Conservation (phyloP, 768 basidiomycete species). For the Wakefieldia striispora region DNA sequence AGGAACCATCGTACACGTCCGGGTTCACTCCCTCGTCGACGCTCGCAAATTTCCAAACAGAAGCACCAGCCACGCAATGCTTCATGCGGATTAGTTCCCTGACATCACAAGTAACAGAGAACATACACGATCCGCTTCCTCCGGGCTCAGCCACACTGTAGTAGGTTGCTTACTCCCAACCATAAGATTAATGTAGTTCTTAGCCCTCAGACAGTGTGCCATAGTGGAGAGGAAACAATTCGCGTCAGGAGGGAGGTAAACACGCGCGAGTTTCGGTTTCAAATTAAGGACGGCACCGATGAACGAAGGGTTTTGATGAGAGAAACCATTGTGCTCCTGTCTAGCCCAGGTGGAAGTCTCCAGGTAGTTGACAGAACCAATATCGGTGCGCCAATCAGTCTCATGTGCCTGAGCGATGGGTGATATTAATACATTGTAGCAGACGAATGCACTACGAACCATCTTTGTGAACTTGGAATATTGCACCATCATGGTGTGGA, state of each 20-base stretch:
- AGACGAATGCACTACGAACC: conserved; percentile 36
- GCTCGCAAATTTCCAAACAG: conserved; percentile 82
- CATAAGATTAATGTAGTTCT: conserved; percentile 86
- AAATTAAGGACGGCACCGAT: conserved; percentile 84
- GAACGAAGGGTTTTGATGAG: conserved; percentile 84
- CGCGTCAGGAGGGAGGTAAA: conserved; percentile 88
- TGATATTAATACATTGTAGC: neutral
- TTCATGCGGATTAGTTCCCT: conserved; percentile 16
- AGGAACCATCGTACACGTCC: conserved; percentile 52
- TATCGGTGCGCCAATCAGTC: conserved; percentile 68
- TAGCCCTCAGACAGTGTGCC: conserved; percentile 78
- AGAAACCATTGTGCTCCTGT: conserved; percentile 89
- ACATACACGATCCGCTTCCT: conserved; percentile 67
- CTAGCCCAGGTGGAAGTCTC: conserved; percentile 87
- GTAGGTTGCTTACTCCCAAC: conserved; percentile 86
- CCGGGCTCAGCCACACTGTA: conserved; percentile 72
- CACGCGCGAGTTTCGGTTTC: conserved; percentile 66
- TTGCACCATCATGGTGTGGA: conserved; percentile 88
- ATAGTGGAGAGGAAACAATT: conserved; percentile 84
- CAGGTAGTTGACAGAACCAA: conserved; percentile 78
- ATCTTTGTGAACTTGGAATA: conserved; percentile 90
- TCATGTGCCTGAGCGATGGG: conserved; percentile 41
- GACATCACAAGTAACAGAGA: neutral
- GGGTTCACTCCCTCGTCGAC: conserved; percentile 68
- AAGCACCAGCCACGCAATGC: conserved; percentile 87